Percentiles rank a stretch among this genome's conserved stretches.
Evolutionary conservation across 139 green algal genomes (phyloP).

Genomic region (Picochlorum costavermella): DNA sequence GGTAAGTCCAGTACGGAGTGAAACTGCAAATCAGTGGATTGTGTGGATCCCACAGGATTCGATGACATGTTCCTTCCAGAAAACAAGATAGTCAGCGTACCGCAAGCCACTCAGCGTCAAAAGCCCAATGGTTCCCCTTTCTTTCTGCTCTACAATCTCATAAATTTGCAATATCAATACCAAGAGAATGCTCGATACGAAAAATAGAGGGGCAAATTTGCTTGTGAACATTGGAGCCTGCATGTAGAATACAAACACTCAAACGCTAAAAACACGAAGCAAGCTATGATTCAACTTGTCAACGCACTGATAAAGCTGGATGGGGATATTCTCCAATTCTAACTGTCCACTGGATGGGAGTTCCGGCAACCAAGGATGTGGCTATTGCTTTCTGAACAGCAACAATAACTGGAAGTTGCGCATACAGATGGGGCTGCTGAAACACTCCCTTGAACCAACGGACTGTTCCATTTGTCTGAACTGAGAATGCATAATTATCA

Average conservation of each 20-base stretch:
- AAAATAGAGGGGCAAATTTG: conserved; percentile 43
- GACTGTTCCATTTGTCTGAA: conserved; percentile 55
- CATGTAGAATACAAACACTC: not conserved
- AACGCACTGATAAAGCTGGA: conserved; percentile 28
- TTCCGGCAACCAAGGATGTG: conserved; percentile 14
- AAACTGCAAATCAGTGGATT: too few relatives aligned
- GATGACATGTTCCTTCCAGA: too few relatives aligned
- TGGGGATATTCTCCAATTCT: conserved; percentile 44
- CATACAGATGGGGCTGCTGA: conserved; percentile 51
- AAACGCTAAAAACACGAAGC: not conserved
- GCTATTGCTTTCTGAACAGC: conserved; percentile 56
- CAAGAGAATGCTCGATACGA: conserved; percentile 66
- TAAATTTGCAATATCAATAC: conserved; percentile 34
- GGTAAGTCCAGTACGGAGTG: too few relatives aligned
- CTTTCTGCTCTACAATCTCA: conserved; percentile 31
- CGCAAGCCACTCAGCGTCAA: conserved; percentile 24
- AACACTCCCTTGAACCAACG: conserved; percentile 55
- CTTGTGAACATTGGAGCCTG: conserved; percentile 32
- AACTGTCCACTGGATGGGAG: conserved; percentile 35
- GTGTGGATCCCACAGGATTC: too few relatives aligned
- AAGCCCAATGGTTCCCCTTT: conserved; percentile 15
- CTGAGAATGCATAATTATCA: conserved; percentile 31
- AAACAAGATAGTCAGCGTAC: conserved; percentile 10
- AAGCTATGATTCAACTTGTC: not conserved
- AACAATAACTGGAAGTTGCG: conserved; percentile 57